Conservation (phyloP, 768 basidiomycete genomes). For the Rhodocollybia butyracea region DNA sequence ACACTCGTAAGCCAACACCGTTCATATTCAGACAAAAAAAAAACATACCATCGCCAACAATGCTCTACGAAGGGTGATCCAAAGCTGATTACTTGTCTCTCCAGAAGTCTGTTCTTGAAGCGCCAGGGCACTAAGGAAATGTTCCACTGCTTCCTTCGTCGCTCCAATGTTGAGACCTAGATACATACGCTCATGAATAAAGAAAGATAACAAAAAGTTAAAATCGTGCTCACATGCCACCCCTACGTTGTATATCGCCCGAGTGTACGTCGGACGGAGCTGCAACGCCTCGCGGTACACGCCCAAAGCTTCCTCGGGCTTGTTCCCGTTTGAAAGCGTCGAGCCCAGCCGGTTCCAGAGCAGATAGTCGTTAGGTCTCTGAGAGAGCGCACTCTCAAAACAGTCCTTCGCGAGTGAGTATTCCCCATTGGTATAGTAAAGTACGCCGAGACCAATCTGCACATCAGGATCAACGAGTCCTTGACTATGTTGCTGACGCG, state of each 20-base stretch:
- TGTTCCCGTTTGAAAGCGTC: constrained; percentile 88
- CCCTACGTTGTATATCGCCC: constrained; percentile 96
- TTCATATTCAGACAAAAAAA: background rate
- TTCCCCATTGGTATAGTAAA: constrained; percentile 86
- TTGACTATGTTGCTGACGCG: constrained; percentile 75
- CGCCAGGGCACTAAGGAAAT: constrained; percentile 82
- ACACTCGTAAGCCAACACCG: background rate
- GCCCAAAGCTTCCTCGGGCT: constrained; percentile 90
- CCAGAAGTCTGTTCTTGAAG: constrained; percentile 69
- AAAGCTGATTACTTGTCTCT: constrained; percentile 80
- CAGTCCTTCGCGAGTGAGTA: constrained; percentile 93
- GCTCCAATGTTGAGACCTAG: constrained; percentile 94
- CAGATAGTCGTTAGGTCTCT: constrained; percentile 87
- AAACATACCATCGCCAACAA: constrained; percentile 73
- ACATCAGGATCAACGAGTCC: constrained; percentile 82
- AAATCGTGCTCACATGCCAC: constrained; percentile 79
- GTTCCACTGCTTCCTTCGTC: constrained; percentile 93
- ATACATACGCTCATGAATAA: constrained; percentile 10
- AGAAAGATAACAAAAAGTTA: background rate
- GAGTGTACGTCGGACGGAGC: constrained; percentile 91
- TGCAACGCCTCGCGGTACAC: constrained; percentile 89
- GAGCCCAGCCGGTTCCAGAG: constrained; percentile 97
- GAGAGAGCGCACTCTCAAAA: constrained; percentile 82
- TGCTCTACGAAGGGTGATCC: constrained; percentile 84
- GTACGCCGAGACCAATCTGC: constrained; percentile 88